Evolutionary conservation across 148 eudicot genomes (phyloP).

Genomic region (Rheum nobile): DNA sequence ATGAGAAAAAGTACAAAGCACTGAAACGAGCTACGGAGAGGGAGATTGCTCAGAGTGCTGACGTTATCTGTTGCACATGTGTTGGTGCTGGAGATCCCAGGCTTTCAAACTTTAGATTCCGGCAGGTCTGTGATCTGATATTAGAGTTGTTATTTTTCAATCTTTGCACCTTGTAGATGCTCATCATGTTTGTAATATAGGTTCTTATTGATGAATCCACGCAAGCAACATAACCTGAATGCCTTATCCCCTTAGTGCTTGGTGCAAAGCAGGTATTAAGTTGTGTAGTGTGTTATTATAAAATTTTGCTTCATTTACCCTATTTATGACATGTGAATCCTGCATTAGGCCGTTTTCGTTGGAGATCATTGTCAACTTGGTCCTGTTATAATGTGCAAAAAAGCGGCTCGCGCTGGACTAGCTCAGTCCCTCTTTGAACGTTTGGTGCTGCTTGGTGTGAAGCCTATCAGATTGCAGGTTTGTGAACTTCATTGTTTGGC

Average conservation of each 20-base stretch:
- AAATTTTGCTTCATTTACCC: neutral
- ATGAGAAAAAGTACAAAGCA: conserved; percentile 94
- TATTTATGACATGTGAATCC: neutral
- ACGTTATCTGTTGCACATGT: conserved; percentile 97
- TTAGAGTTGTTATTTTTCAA: neutral
- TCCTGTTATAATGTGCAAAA: conserved; percentile 99
- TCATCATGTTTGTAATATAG: conserved; percentile 23
- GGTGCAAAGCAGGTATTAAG: conserved; percentile 84
- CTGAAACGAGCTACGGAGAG: conserved; percentile 97
- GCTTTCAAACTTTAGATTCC: conserved; percentile 86
- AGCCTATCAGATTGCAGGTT: conserved; percentile 96
- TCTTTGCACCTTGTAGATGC: neutral
- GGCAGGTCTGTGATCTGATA: conserved; percentile 50
- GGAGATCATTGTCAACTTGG: conserved; percentile 99
- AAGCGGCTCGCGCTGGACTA: conserved; percentile 98
- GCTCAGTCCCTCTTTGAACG: conserved; percentile 98
- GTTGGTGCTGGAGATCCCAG: conserved; percentile 99
- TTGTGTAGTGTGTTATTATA: neutral
- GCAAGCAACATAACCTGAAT: conserved; percentile 96
- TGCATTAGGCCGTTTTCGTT: conserved; percentile 72
- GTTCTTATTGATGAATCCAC: conserved; percentile 99
- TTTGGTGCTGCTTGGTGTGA: conserved; percentile 88
- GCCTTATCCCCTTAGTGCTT: conserved; percentile 93
- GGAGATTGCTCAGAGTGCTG: conserved; percentile 99
- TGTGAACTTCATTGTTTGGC: neutral